phyloP scores from a whole-genome alignment of 1,284 basidiomycete genomes.

The Papiliotrema laurentii region DNA sequence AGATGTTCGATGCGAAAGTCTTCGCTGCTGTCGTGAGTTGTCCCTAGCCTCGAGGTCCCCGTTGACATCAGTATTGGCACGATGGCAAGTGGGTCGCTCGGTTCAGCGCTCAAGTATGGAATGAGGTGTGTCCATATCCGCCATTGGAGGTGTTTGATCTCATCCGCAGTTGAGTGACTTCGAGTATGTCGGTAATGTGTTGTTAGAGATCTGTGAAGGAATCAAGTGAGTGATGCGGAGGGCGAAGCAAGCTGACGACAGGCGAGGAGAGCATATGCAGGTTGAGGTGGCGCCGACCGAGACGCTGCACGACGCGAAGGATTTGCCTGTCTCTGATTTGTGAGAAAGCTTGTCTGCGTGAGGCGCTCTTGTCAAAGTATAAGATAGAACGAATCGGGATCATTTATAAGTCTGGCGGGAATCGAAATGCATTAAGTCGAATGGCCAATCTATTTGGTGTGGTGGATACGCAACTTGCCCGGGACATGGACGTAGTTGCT shows the following conservation, averaged over 20 bases:
- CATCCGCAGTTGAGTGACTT: constrained; percentile 41
- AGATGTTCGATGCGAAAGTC: constrained; percentile 29
- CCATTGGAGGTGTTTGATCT: constrained; percentile 1
- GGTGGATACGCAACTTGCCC: constrained; percentile 74
- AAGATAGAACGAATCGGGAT: not conserved
- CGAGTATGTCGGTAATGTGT: constrained; percentile 28
- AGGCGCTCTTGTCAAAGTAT: not conserved
- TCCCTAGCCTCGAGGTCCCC: constrained; percentile 17
- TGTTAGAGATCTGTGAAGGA: constrained; percentile 29
- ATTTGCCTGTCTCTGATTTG: constrained; percentile 5
- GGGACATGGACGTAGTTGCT: constrained; percentile 88
- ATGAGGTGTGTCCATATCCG: constrained; percentile 55
- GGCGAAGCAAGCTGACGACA: not conserved
- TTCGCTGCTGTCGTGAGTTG: constrained; percentile 30
- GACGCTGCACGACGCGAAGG: constrained; percentile 5
- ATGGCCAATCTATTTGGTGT: constrained; percentile 75
- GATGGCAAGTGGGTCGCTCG: constrained; percentile 66
- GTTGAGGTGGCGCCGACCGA: constrained; percentile 1
- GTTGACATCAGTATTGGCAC: constrained; percentile 49
- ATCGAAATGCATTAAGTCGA: not conserved
- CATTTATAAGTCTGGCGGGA: no score
- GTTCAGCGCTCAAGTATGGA: constrained; percentile 67
- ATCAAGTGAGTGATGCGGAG: constrained; percentile 19
- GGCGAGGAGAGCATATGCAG: constrained; percentile 11
- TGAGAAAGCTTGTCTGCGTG: not conserved